These are phyloP conservation scores for Blepharisma japonicum DNA, from an alignment of 73 alveolate genomes.

Conservation along the genomic window DNA sequence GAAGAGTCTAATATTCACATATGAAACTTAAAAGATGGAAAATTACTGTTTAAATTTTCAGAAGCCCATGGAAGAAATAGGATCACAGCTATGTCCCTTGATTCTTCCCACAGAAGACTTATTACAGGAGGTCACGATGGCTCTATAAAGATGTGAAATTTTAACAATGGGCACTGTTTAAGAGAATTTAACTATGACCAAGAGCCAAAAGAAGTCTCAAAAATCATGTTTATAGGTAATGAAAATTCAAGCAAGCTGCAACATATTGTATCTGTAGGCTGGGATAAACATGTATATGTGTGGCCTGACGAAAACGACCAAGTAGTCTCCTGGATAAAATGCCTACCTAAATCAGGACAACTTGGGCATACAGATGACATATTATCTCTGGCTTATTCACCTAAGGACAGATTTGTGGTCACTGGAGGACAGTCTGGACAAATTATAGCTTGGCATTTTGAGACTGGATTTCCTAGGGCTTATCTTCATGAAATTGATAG, in stretches of 20 bases:
- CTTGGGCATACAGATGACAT: conserved; percentile 67
- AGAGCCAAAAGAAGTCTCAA: conserved; percentile 38
- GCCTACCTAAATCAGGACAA: conserved; percentile 45
- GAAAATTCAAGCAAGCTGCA: conserved; percentile 37
- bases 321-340: conserved; percentile 37
- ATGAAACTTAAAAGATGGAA: conserved; percentile 68
- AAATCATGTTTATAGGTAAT: conserved; percentile 36
- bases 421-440: conserved; percentile 76
- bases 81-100: conserved; percentile 67
- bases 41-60: conserved; percentile 58
- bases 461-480: conserved; percentile 57
- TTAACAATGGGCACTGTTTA: conserved; percentile 61
- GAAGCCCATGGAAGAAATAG: conserved; percentile 60
- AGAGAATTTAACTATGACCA: conserved; percentile 49
- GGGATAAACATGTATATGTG: conserved; percentile 61
- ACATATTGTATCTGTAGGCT: conserved; percentile 60
- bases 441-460: conserved; percentile 63
- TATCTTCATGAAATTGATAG: conserved; percentile 56
- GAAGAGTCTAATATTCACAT: conserved; percentile 63
- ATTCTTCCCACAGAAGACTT: conserved; percentile 57
- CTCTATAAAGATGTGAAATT: conserved; percentile 61
- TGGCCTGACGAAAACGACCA: conserved; percentile 73
- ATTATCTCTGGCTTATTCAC: conserved; percentile 47
- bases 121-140: conserved; percentile 68
- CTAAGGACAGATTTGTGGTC: conserved; percentile 43